Evolutionary conservation across 2,329 filamentous ascomycete genomes (phyloP), one percentile per base, ranked within the genome.

Genomic region (Apiospora koreana): DNA sequence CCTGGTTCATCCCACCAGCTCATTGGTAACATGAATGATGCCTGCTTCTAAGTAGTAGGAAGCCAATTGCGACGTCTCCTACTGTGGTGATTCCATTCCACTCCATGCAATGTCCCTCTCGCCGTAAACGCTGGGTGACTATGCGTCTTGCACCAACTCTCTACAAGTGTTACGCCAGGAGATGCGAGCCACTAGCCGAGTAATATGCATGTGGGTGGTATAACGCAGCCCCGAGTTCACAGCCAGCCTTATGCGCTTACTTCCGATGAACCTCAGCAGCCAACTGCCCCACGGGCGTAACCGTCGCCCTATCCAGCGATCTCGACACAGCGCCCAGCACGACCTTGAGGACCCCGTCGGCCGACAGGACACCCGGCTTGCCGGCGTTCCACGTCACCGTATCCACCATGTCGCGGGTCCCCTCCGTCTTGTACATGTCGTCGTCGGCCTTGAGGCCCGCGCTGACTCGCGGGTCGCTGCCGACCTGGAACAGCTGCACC

Each of bases 351-450:
- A 93, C 87, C 0, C 86, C 88, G 14, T 89, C 85, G 0, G 85
- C 88, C 3, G 86, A 89, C 48, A 94, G 79, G 50, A 85, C 82
- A 16, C 76, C 77, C 5, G 72, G 69, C 10, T 54, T 69, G 0
- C 74, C 75, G 35, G 35, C 35, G 35, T 84, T 88, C 86, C 92
- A 97, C 0, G 93, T 92, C 35, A 94, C 91, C 0, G 95, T 97
- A 80, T 98, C 95, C 18, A 98, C 94, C 77, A 98, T 98, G 81
- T 98, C 95, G n/a, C 95, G 85, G 8, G 92, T 75, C 18, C 95
- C 79, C 14, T 86, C 84, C 42, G 86, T 76, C 54, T 87, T 84
- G 2, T 81, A 83, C 46, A 96, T 82, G 4, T 87, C 87, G 78
- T 98, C 93, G 77, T 98, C 95, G 8, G 98, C 85, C 69, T 92